These are phyloP conservation scores for Aspergillus saccharolyticus DNA, from an alignment of 495 filamentous ascomycete genomes.

Conservation along the genomic window DNA sequence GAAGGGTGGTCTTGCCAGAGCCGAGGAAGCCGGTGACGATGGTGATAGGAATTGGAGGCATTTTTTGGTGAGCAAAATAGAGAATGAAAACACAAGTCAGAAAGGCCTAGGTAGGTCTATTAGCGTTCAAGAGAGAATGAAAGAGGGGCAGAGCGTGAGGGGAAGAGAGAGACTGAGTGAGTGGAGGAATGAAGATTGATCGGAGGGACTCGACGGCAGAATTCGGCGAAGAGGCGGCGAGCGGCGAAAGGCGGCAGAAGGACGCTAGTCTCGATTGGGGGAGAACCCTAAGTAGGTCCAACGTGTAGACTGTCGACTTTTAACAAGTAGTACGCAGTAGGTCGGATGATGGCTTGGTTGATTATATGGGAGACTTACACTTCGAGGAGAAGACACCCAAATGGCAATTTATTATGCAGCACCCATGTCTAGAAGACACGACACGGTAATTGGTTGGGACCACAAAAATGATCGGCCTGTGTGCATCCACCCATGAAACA, in stretches of 20 bases:
- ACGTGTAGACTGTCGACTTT: too few relatives aligned
- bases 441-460: too few relatives aligned
- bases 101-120: not conserved
- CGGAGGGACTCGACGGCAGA: too few relatives aligned
- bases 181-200: not conserved
- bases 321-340: not conserved
- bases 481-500: too few relatives aligned
- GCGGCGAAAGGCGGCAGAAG: too few relatives aligned
- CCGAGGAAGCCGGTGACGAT: constrained; percentile 94
- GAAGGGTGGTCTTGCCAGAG: constrained; percentile 88
- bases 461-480: too few relatives aligned
- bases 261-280: constrained; percentile 15
- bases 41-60: constrained; percentile 78
- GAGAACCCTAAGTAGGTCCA: constrained; percentile 9
- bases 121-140: not conserved
- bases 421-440: too few relatives aligned
- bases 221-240: not conserved
- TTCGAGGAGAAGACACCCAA: too few relatives aligned
- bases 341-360: not conserved
- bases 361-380: too few relatives aligned
- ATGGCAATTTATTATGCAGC: too few relatives aligned
- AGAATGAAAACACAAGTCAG: too few relatives aligned
- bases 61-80: constrained; percentile 10
- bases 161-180: not conserved
- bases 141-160: not conserved